phyloP scores from a whole-genome alignment of 2,329 filamentous ascomycete species.

The Fusarium avenaceum region DNA sequence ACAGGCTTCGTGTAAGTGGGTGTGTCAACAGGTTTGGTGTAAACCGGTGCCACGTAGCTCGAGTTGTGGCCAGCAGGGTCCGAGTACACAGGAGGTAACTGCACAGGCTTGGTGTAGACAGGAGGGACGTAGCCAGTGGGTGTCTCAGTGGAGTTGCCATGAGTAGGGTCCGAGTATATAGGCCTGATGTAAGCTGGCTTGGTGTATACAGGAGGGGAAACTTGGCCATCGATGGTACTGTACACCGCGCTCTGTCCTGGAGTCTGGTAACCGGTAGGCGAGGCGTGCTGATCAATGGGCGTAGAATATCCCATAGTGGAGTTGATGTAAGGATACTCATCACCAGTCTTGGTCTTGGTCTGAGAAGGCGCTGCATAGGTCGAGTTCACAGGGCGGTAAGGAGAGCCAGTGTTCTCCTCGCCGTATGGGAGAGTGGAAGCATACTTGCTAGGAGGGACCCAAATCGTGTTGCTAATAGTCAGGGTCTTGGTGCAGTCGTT shows the following conservation, averaged over 20 bases:
- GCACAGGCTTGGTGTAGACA: slow-evolving; percentile 25
- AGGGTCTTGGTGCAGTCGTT: slow-evolving; percentile 27
- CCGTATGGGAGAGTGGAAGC: slow-evolving; percentile 33
- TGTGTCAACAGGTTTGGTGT: slow-evolving; percentile 29
- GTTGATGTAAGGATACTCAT: slow-evolving; percentile 36
- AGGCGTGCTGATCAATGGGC: slow-evolving; percentile 14
- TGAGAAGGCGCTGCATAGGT: slow-evolving; percentile 17
- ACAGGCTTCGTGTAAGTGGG: slow-evolving; percentile 28
- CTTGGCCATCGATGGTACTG: slow-evolving; percentile 19
- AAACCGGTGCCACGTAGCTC: slow-evolving; percentile 4
- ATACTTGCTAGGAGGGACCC: slow-evolving; percentile 27
- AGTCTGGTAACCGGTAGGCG: slow-evolving; percentile 11
- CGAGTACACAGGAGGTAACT: slow-evolving; percentile 17
- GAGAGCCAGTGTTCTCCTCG: slow-evolving; percentile 18
- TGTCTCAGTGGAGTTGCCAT: slow-evolving; percentile 31
- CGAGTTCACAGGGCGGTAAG: slow-evolving; percentile 28
- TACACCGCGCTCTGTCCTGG: slow-evolving; percentile 20
- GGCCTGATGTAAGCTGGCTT: slow-evolving; percentile 28
- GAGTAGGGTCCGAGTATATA: slow-evolving; percentile 23
- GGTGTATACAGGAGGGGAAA: slow-evolving; percentile 27
- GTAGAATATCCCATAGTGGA: slow-evolving; percentile 30
- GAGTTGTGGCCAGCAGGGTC: slow-evolving; percentile 1
- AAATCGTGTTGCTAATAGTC: slow-evolving; percentile 22
- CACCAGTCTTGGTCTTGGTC: slow-evolving; percentile 19
- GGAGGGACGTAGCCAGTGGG: slow-evolving; percentile 26